Evolutionary conservation across 2,329 filamentous ascomycete species (phyloP), one percentile per base, ranked within the genome.

Genomic region (Epichloe baconii): DNA sequence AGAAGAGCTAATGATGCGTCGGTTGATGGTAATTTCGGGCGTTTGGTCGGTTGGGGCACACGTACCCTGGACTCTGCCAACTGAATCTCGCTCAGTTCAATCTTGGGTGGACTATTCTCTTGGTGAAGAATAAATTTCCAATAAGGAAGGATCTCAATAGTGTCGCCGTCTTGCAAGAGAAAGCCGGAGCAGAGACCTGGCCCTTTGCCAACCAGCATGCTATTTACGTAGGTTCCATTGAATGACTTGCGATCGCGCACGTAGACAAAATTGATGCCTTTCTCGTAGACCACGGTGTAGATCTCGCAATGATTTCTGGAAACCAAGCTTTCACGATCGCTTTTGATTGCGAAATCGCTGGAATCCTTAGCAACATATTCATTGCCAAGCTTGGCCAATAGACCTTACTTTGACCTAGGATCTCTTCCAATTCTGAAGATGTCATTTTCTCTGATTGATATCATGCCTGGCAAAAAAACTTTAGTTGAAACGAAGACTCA

Each of bases 291-390:
- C 41, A 80, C 64, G 1, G 72, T 73, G 58, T 79, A 81, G 35
- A 80, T 65, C 56, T 79, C 73, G 55, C 77, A 75, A 50, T 80
- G 77, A 26, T 71, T 68, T 48, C 75, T 71, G 1, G 78, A 80
- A 19, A 80, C 67, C 0, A 59, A 55, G 53, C 69, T 62, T 2
- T 67, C 56, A n/a, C 48, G 46, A 44, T 69, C 66, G 44, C 61
- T 59, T 10, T 62, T 58, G 40, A 80, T 68, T 21, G 61, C 58
- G 37, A 73, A 61, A 44, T 54, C 42, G 5, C 68, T 63, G 53
- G 69, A 42, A 2, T 73, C 17, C 3, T 31, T 21, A 21, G 44
- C 11, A 15, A 44, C 7, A 2, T 8, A 1, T 8, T n/a, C 17
- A 19, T 19, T 21, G 3, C 12, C 10, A n/a, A 12, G 14, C 5